phyloP scores from a whole-genome alignment of 192 early-diverging fungal species.

The Obelidium mucronatum region DNA sequence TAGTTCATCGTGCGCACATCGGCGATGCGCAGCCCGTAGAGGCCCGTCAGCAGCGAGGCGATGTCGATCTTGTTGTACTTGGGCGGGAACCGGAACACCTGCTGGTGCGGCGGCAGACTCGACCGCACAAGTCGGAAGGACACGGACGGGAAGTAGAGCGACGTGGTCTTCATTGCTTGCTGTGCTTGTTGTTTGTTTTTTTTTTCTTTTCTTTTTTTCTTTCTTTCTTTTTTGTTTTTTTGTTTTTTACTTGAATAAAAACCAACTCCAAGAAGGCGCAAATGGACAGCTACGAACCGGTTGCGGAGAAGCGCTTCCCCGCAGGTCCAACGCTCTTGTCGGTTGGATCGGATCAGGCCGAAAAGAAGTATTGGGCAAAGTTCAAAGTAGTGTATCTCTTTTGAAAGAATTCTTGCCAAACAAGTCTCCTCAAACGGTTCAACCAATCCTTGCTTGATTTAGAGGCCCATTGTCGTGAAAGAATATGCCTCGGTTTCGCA shows the following conservation, averaged over 20 bases:
- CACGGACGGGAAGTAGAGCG: constrained; percentile 88
- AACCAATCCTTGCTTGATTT: too few relatives aligned
- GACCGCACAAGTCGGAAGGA: constrained; percentile 81
- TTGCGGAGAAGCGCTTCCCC: constrained; percentile 32
- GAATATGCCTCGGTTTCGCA: constrained; percentile 86
- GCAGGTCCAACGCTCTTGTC: constrained; percentile 55
- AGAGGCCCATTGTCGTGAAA: constrained; percentile 88
- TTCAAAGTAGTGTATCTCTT: too few relatives aligned
- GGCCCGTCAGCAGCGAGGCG: constrained; percentile 79
- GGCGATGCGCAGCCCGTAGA: constrained; percentile 82
- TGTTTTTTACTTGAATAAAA: background rate
- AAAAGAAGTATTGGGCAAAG: constrained; percentile 78
- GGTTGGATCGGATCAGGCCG: constrained; percentile 48
- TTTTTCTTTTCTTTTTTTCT: background rate
- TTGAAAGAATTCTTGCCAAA: constrained; percentile 32
- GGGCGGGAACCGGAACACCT: constrained; percentile 89
- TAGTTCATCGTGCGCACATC: constrained; percentile 94
- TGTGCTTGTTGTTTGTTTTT: background rate
- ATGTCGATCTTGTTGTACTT: constrained; percentile 95
- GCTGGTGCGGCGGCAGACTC: constrained; percentile 84
- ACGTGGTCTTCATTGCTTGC: background rate
- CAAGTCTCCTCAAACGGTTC: too few relatives aligned
- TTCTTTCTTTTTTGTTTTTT: constrained; percentile 22
- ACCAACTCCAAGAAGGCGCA: background rate
- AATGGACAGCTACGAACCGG: background rate